phyloP scores from a whole-genome alignment of 768 basidiomycete genomes.

The Pisolithus microcarpus region DNA sequence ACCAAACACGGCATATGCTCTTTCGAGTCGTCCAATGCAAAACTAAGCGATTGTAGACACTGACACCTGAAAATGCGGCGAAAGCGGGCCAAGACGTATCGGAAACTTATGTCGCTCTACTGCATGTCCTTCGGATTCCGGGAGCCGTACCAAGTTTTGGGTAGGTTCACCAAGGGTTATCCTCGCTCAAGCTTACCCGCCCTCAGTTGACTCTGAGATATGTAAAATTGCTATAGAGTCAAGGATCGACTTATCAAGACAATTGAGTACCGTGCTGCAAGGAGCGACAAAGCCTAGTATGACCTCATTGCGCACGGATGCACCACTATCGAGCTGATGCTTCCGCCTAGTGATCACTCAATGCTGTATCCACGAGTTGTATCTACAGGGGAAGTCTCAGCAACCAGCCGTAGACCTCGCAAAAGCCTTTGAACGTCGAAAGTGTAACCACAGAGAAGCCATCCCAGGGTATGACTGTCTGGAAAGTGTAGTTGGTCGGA shows the following conservation, averaged over 20 bases:
- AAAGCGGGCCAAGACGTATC: constrained; percentile 91
- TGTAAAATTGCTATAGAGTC: constrained; percentile 60
- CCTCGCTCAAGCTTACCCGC: constrained; percentile 1
- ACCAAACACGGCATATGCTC: too few relatives aligned
- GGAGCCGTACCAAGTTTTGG: constrained; percentile 88
- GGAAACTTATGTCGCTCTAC: constrained; percentile 90
- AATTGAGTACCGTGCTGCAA: constrained; percentile 71
- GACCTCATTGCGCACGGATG: constrained; percentile 21
- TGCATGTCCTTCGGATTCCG: constrained; percentile 82
- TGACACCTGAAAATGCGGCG: constrained; percentile 76
- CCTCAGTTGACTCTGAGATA: constrained; percentile 78
- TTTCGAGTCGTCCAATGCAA: too few relatives aligned
- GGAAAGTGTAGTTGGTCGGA: constrained; percentile 64
- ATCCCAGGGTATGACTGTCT: constrained; percentile 84
- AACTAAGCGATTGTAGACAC: too few relatives aligned
- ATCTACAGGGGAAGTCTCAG: constrained; percentile 66
- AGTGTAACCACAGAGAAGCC: constrained; percentile 91
- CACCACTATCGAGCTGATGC: constrained; percentile 8
- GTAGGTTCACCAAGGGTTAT: constrained; percentile 35
- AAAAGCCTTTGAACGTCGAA: constrained; percentile 86
- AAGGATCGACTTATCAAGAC: constrained; percentile 71
- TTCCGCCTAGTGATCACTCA: constrained; percentile 91
- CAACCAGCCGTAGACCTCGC: constrained; percentile 84
- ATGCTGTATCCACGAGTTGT: constrained; percentile 92
- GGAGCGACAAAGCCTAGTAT: constrained; percentile 88